phyloP scores from a whole-genome alignment of 768 basidiomycete genomes.

The Rhizopogon vulgaris region DNA sequence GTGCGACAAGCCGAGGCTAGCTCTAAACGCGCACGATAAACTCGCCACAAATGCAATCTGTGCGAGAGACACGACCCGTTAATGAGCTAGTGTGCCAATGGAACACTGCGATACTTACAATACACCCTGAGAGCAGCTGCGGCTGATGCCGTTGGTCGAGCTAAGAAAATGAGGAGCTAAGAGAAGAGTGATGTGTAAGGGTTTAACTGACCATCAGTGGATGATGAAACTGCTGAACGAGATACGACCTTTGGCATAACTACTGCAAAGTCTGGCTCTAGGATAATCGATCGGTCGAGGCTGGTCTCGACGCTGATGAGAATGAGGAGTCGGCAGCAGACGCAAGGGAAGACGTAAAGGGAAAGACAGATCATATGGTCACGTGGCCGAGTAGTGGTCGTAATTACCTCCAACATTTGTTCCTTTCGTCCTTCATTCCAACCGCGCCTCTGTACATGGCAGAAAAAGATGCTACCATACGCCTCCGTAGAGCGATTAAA shows the following conservation, averaged over 20 bases:
- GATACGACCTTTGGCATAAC: conserved; percentile 91
- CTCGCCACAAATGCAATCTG: conserved; percentile 86
- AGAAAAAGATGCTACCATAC: conserved; percentile 71
- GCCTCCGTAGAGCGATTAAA: conserved; percentile 77
- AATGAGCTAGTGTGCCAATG: conserved; percentile 3
- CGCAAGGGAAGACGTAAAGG: conserved; percentile 21
- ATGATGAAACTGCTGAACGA: conserved; percentile 82
- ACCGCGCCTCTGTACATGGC: conserved; percentile 46
- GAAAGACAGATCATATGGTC: neutral
- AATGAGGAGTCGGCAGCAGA: conserved; percentile 4
- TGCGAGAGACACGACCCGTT: conserved; percentile 12
- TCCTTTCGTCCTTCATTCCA: conserved; percentile 13
- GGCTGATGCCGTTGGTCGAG: conserved; percentile 74
- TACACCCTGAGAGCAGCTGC: conserved; percentile 75
- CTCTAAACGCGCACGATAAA: conserved; percentile 57
- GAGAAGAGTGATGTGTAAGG: neutral
- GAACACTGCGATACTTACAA: conserved; percentile 42
- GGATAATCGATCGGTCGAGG: neutral
- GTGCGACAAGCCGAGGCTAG: neutral
- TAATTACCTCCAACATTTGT: conserved; percentile 9
- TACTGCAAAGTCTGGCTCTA: neutral
- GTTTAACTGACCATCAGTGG: conserved; percentile 62
- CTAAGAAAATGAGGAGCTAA: conserved; percentile 30
- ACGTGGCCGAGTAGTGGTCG: conserved; percentile 11
- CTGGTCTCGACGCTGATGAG: conserved; percentile 2